phyloP scores from a whole-genome alignment of 331 rosid genomes.

The Phaseolus coccineus region DNA sequence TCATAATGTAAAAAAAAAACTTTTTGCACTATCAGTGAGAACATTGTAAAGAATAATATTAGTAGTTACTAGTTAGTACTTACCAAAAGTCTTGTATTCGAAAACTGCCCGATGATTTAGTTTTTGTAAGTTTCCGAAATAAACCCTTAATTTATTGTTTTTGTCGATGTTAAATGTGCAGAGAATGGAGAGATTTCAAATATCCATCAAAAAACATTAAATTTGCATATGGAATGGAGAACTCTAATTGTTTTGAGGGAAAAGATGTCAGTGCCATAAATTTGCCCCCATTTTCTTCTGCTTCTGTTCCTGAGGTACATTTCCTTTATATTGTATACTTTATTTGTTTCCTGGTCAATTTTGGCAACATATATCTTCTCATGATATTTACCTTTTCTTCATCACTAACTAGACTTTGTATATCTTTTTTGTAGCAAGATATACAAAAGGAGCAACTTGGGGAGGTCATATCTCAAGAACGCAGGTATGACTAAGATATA shows the following conservation, averaged over 20 bases:
- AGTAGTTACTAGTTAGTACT: not conserved
- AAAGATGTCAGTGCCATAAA: constrained; percentile 47
- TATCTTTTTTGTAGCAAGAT: constrained; percentile 36
- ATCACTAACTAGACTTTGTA: constrained; percentile 21
- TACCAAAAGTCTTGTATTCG: not conserved
- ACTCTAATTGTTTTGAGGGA: constrained; percentile 51
- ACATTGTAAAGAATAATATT: not conserved
- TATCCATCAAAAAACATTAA: constrained; percentile 68
- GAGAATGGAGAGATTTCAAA: constrained; percentile 81
- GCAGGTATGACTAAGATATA: constrained; percentile 61
- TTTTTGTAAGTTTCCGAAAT: not conserved
- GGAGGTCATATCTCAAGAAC: constrained; percentile 54
- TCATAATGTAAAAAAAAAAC: not conserved
- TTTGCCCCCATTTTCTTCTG: constrained; percentile 81
- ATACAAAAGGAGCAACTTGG: constrained; percentile 47
- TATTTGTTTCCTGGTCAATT: constrained; percentile 19
- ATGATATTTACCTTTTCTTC: not conserved
- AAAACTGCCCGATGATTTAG: not conserved
- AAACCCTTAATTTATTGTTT: not conserved
- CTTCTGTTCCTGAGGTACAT: constrained; percentile 71
- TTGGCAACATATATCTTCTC: not conserved
- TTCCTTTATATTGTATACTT: constrained; percentile 10
- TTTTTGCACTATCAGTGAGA: not conserved
- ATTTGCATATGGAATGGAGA: constrained; percentile 57
- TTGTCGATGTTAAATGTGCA: constrained; percentile 45